Percentiles rank a stretch among this genome's conserved stretches.
These are phyloP conservation scores for Ogataea naganishii DNA, from an alignment of 805 yeast genomes.

Conservation along the genomic window DNA sequence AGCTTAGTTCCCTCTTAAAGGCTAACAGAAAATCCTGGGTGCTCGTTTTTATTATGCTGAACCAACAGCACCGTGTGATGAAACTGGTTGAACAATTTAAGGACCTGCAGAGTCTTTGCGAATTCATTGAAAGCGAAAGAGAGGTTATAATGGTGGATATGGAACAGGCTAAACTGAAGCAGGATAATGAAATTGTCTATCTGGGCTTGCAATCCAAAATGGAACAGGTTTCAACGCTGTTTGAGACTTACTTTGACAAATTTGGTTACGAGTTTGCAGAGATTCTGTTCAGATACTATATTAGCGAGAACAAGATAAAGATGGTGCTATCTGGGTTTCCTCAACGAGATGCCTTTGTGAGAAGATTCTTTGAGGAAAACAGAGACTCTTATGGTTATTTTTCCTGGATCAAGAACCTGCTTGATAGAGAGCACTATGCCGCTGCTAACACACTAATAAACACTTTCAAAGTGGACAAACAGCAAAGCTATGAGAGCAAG, in stretches of 20 bases:
- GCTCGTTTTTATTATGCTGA: conserved; percentile 39
- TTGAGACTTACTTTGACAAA: conserved; percentile 44
- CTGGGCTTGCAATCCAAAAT: conserved; percentile 6
- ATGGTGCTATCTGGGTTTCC: conserved; percentile 50
- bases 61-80: conserved; percentile 45
- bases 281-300: conserved; percentile 50
- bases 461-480: conserved; percentile 28
- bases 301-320: conserved; percentile 41
- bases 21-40: conserved; percentile 44
- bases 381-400: conserved; percentile 39
- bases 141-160: conserved; percentile 11
- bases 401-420: conserved; percentile 65
- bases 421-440: conserved; percentile 36
- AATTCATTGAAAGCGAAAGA: conserved; percentile 37
- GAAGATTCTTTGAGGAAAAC: conserved; percentile 40
- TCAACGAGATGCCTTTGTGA: conserved; percentile 38
- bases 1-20: conserved; percentile 6
- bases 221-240: conserved; percentile 16
- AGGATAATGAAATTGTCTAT: too few relatives aligned
- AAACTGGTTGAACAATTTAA: conserved; percentile 54
- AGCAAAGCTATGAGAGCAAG: conserved; percentile 36
- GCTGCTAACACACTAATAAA: conserved; percentile 42
- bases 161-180: conserved; percentile 15
- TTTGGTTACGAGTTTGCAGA: conserved; percentile 66
- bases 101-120: conserved; percentile 60